These are phyloP conservation scores for Solanum infundibuliforme DNA, from an alignment of 257 asterid species.

Conservation along the genomic window DNA sequence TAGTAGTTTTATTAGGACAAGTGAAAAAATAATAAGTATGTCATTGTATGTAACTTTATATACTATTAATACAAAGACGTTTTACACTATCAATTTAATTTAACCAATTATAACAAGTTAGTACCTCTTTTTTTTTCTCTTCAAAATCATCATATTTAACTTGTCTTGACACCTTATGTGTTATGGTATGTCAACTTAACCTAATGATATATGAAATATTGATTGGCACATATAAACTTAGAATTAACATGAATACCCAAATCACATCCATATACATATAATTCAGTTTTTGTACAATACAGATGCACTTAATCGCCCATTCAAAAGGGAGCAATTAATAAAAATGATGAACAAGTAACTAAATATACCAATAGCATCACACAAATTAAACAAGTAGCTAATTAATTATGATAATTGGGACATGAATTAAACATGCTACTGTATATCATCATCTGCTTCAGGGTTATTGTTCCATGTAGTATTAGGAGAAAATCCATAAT, in stretches of 20 bases:
- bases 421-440: neutral
- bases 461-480: neutral
- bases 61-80: neutral
- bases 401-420: neutral
- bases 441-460: neutral
- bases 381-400: neutral
- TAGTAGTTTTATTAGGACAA: neutral
- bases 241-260: neutral
- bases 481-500: conserved; percentile 4
- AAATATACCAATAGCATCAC: neutral
- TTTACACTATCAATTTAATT: neutral
- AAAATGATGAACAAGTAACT: neutral
- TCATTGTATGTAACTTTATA: neutral
- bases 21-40: neutral
- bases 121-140: neutral
- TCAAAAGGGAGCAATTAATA: neutral
- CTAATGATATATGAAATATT: neutral
- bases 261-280: neutral
- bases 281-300: neutral
- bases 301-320: neutral
- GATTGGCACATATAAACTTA: neutral
- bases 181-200: neutral
- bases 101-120: neutral
- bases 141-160: neutral
- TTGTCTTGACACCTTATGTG: neutral